Percentiles rank a stretch among this genome's conserved stretches.
Evolutionary conservation across 331 rosid genomes (phyloP).

Genomic region (Rosa hybrid): DNA sequence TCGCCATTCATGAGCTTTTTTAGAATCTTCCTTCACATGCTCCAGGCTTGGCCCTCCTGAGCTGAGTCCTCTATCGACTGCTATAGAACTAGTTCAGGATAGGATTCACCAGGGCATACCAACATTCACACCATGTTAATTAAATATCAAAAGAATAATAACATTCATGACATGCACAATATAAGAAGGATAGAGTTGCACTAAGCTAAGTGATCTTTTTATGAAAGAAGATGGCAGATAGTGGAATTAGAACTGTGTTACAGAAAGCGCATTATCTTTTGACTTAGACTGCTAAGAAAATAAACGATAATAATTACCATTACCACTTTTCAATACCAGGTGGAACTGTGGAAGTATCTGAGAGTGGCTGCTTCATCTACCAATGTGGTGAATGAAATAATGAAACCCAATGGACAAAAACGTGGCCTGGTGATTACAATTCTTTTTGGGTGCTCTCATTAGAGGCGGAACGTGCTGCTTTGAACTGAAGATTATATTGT

Average conservation of each 20-base stretch:
- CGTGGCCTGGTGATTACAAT: constrained; percentile 30
- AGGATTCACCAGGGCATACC: constrained; percentile 45
- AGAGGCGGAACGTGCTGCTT: constrained; percentile 62
- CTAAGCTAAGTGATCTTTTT: not conserved
- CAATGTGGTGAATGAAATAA: constrained; percentile 22
- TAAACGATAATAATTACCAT: not conserved
- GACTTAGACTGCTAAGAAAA: not conserved
- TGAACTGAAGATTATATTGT: constrained; percentile 59
- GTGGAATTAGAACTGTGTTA: not conserved
- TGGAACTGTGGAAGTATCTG: not conserved
- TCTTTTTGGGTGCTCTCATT: constrained; percentile 64
- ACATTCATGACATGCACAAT: not conserved
- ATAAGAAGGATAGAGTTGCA: not conserved
- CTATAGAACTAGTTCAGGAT: not conserved
- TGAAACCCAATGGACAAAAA: not conserved
- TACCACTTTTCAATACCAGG: not conserved
- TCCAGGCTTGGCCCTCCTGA: too few species aligned
- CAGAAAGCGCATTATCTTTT: constrained; percentile 29
- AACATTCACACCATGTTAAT: not conserved
- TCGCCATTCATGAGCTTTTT: not conserved
- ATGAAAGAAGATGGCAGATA: not conserved
- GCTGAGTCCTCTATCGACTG: too few species aligned
- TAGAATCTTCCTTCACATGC: constrained; percentile 53
- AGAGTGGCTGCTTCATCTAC: constrained; percentile 16
- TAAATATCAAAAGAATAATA: too few species aligned